These are phyloP conservation scores for Lipomyces spencermartinsiae DNA, from an alignment of 805 yeast species.

Conservation along the genomic window DNA sequence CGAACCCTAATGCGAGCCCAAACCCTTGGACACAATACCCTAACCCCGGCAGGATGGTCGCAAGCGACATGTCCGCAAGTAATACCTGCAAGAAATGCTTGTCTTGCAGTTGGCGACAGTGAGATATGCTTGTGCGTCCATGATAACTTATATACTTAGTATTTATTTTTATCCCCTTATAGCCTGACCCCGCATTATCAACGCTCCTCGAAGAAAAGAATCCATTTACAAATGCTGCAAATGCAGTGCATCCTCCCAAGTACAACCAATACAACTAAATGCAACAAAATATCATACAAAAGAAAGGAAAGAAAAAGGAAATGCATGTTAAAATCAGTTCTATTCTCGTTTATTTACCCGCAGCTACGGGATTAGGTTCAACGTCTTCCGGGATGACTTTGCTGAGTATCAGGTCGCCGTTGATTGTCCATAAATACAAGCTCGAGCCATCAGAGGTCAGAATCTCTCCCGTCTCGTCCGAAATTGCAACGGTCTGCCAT, in stretches of 20 bases:
- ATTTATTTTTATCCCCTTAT: too few relatives aligned
- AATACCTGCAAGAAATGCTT: too few relatives aligned
- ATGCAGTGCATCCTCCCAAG: not conserved
- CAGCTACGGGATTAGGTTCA: not conserved
- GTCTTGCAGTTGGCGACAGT: too few relatives aligned
- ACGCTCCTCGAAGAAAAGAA: not conserved
- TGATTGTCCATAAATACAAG: constrained; percentile 37
- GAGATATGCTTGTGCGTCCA: too few relatives aligned
- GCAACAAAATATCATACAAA: not conserved
- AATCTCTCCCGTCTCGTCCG: constrained; percentile 40
- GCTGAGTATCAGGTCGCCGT: constrained; percentile 32
- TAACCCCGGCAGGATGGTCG: too few relatives aligned
- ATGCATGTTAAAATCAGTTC: not conserved
- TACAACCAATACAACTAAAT: not conserved
- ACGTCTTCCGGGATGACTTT: constrained; percentile 24
- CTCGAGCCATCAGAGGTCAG: constrained; percentile 26
- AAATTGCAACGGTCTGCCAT: constrained; percentile 35
- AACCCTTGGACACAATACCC: too few relatives aligned
- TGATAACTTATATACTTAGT: too few relatives aligned
- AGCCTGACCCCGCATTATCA: not conserved
- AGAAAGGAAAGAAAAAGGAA: not conserved
- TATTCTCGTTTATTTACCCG: not conserved
- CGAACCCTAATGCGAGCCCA: too few relatives aligned
- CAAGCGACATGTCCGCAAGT: too few relatives aligned
- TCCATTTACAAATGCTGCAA: not conserved